Percentiles rank a stretch among this genome's conserved stretches.
Evolutionary conservation across 2,329 filamentous ascomycete genomes (phyloP).

Genomic region (Bertia moriformis): DNA sequence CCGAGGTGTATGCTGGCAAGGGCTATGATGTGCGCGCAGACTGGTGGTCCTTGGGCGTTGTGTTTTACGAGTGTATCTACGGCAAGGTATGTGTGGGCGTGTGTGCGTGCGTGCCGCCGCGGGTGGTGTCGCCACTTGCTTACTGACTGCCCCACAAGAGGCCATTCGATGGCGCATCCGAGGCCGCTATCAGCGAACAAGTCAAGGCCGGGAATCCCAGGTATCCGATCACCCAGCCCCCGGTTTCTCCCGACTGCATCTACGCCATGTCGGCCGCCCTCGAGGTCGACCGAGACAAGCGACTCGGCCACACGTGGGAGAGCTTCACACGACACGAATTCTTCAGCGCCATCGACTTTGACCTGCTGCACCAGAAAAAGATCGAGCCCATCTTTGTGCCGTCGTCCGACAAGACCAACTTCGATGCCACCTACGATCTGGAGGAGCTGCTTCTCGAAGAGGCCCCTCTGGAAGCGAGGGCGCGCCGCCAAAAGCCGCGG

Average conservation of each 20-base stretch:
- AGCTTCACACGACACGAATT: constrained; percentile 80
- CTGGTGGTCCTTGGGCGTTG: constrained; percentile 95
- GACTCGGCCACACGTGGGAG: constrained; percentile 76
- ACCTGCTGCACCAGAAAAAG: constrained; percentile 68
- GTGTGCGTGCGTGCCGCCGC: neutral
- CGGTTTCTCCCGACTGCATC: constrained; percentile 74
- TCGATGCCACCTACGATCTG: constrained; percentile 93
- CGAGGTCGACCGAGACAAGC: constrained; percentile 63
- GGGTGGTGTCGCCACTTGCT: neutral
- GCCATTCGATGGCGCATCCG: constrained; percentile 81
- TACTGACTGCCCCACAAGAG: constrained; percentile 34
- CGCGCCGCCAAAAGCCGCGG: constrained; percentile 82
- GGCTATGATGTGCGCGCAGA: constrained; percentile 85
- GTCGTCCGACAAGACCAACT: constrained; percentile 95
- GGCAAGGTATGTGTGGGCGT: constrained; percentile 57
- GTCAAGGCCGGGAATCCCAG: constrained; percentile 72
- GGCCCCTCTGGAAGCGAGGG: constrained; percentile 81
- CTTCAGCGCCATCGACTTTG: constrained; percentile 76
- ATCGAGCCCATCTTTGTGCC: constrained; percentile 84
- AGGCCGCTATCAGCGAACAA: constrained; percentile 63
- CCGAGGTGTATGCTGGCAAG: constrained; percentile 81
- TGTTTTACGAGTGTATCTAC: constrained; percentile 99
- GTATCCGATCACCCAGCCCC: constrained; percentile 83
- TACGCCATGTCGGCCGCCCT: constrained; percentile 77
- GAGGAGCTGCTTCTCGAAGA: constrained; percentile 90